Evolutionary conservation across 176 grass and related monocot species (phyloP).

Genomic region (Triticum turgidum): DNA sequence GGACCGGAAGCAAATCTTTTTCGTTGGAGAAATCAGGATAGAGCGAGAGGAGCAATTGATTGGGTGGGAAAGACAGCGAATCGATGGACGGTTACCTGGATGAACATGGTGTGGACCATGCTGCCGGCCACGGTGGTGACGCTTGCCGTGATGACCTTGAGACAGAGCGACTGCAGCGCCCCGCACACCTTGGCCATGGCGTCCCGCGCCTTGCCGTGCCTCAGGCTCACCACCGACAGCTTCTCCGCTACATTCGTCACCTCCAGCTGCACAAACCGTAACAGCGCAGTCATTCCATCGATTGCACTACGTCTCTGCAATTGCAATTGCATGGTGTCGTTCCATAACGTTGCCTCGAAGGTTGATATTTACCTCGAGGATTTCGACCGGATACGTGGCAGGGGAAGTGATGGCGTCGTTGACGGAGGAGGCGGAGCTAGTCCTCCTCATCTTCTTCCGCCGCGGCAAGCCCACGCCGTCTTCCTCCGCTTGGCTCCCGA

Average conservation of each 20-base stretch:
- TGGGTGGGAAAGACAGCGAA: background rate
- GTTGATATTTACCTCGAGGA: constrained; percentile 42
- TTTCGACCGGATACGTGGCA: constrained; percentile 21
- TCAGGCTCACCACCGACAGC: constrained; percentile 37
- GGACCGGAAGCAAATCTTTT: background rate
- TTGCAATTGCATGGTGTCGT: too few relatives aligned
- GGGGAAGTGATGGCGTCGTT: background rate
- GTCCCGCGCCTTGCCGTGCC: constrained; percentile 29
- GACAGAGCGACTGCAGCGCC: constrained; percentile 44
- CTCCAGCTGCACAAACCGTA: constrained; percentile 30
- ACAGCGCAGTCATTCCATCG: too few relatives aligned
- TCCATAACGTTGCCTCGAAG: too few relatives aligned
- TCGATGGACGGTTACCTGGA: constrained; percentile 34
- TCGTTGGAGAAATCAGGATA: background rate
- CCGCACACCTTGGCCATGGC: constrained; percentile 45
- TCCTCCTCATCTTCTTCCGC: constrained; percentile 28
- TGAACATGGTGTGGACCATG: constrained; percentile 52
- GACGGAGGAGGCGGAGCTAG: background rate
- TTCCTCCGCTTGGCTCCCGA: background rate
- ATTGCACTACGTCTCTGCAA: too few relatives aligned
- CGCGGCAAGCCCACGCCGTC: background rate
- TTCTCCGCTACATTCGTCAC: constrained; percentile 35
- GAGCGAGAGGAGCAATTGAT: background rate
- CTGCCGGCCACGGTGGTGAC: constrained; percentile 31
- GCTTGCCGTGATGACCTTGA: constrained; percentile 57